Base-by-base conservation (phyloP, 192 early-diverging fungal genomes). In the Dissophora globulifera region DNA sequence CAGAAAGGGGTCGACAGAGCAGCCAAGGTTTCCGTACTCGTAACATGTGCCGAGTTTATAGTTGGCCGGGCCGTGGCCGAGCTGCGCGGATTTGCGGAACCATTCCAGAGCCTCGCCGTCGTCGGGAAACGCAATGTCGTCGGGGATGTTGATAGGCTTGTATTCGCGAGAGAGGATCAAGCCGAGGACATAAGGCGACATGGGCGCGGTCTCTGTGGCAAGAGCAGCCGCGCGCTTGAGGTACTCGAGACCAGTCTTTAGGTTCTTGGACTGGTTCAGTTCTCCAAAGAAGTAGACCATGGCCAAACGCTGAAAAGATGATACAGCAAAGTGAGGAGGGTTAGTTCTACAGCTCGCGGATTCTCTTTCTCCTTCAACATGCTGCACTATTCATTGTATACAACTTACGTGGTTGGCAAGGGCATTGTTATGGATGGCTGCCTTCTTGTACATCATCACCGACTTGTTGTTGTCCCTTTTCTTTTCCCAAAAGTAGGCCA, bases 231-330 rank as follows among this genome's bases (percentile, higher is more conserved):
- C 85, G 38, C 92, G 84, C 69, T 91, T 89, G 60, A 98, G 83
- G 78, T 92, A 96, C 42, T 90, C 87, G 61, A 98, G 83, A 16
- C 91, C 93, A 67, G 93, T 87, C 61, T 91, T 91, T 42, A 88
- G 69, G 66, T 94, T 90, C 48, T 74, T 78, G 26, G 82, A 72
- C 63, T 90, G 89, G 63, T 85, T 79, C 23, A 96, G 79, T 30
- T 87, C 82, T 61, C 95, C 95, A 15, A 86, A 81, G 54, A 95
- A 80, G 32, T 90, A 87, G 49, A 93, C 86, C 67, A 84, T 86
- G 17, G 94, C 91, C 75, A 96, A 80, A 45, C 92, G 89, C 89
- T 93, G 83, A 16, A 32, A 43, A 26, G 42, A 27, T 53, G 27
- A 17, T 20, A n/a, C n/a, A 49, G 6, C 30, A 58, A 42, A 58